phyloP scores from a whole-genome alignment of 257 asterid species.

The Plectranthus barbatus region DNA sequence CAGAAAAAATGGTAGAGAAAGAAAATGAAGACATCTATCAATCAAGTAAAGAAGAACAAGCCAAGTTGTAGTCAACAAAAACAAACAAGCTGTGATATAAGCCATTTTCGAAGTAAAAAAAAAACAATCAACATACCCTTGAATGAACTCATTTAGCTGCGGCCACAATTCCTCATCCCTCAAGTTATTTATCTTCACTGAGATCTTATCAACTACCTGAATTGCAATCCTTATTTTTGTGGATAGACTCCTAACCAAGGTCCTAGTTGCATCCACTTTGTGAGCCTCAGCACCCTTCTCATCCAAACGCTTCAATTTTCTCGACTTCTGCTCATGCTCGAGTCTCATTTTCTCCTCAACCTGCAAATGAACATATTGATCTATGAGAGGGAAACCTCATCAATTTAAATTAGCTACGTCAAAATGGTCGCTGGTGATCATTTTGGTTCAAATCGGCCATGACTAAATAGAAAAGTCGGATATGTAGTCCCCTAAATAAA shows the following conservation, averaged over 20 bases:
- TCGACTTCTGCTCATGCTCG: constrained; percentile 58
- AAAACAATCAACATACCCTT: constrained; percentile 48
- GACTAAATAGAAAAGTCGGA: not conserved
- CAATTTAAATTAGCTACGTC: not conserved
- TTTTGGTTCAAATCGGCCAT: not conserved
- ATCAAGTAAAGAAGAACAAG: not conserved
- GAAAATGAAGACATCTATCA: not conserved
- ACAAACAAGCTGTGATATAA: not conserved
- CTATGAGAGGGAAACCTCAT: constrained; percentile 1
- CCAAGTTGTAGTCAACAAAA: not conserved
- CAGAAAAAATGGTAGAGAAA: not conserved
- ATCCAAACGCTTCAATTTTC: constrained; percentile 61
- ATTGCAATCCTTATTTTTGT: constrained; percentile 82
- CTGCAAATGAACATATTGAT: constrained; percentile 32
- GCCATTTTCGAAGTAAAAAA: not conserved
- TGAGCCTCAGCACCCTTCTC: constrained; percentile 83
- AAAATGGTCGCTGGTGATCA: not conserved
- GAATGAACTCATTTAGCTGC: constrained; percentile 68
- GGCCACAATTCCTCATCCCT: constrained; percentile 97
- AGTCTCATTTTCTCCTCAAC: constrained; percentile 93
- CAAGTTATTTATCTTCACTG: constrained; percentile 72
- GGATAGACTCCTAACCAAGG: constrained; percentile 66
- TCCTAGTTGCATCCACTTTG: constrained; percentile 68
- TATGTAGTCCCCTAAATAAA: not conserved
- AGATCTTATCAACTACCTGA: constrained; percentile 87